Percentiles rank a stretch among this genome's conserved stretches.
phyloP scores from a whole-genome alignment of 2,329 filamentous ascomycete species.

The Madurella mycetomatis region DNA sequence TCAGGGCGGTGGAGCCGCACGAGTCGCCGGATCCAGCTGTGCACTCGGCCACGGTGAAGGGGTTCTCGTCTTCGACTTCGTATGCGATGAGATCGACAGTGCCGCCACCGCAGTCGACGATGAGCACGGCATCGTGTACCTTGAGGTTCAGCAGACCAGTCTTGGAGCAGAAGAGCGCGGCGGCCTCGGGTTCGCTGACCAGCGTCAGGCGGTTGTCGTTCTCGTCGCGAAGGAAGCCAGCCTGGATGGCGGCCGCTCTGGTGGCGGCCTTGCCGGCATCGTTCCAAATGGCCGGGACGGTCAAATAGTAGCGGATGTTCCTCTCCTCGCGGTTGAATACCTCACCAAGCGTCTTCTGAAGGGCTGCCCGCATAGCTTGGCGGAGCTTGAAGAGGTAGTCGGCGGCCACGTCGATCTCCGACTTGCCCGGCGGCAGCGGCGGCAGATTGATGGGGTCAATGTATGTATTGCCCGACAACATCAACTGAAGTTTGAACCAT shows the following conservation, averaged over 20 bases:
- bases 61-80: slow-evolving; percentile 95
- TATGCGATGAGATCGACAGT: slow-evolving; percentile 99
- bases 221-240: slow-evolving; percentile 92
- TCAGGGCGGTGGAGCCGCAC: slow-evolving; percentile 95
- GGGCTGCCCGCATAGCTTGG: slow-evolving; percentile 90
- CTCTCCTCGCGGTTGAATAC: slow-evolving; percentile 97
- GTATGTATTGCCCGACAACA: slow-evolving; percentile 98
- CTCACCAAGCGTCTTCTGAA: slow-evolving; percentile 94
- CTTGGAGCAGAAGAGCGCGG: slow-evolving; percentile 96
- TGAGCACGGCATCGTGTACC: slow-evolving; percentile 96
- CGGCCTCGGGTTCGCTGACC: slow-evolving; percentile 93
- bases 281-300: slow-evolving; percentile 99
- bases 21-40: slow-evolving; percentile 96
- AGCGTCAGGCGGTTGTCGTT: slow-evolving; percentile 95
- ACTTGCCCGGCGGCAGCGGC: slow-evolving; percentile 94
- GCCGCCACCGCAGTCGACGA: slow-evolving; percentile 96
- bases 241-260: slow-evolving; percentile 90
- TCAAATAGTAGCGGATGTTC: slow-evolving; percentile 96
- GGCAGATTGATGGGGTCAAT: slow-evolving; percentile 99
- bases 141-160: slow-evolving; percentile 93
- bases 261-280: slow-evolving; percentile 97
- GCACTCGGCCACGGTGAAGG: slow-evolving; percentile 94
- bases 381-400: slow-evolving; percentile 98
- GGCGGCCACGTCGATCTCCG: slow-evolving; percentile 97
- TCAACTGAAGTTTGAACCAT: slow-evolving; percentile 99